Evolutionary conservation across 257 asterid genomes (phyloP), one percentile per base, ranked within the genome.

Genomic region (Schizonepeta tenuifolia): DNA sequence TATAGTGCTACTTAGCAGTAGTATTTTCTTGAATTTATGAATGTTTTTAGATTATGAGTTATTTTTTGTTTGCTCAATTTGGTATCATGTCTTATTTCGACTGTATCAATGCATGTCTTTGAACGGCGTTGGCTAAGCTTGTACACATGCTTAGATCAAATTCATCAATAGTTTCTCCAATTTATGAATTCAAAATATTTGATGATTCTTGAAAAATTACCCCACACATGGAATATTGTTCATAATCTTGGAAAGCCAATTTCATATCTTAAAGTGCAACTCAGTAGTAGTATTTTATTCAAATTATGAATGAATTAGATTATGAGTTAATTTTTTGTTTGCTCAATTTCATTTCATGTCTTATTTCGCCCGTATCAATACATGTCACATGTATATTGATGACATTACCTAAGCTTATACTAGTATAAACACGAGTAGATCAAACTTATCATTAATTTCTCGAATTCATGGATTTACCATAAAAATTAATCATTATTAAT

Each of bases 221-320:
- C 68, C 81, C 77, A 62, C 65, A 31, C n/a, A n/a, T n/a, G 53
- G 80, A 76, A 78, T 79, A 78, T 81, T 59, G 47, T 41, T 22
- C 15, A 12, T 7, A 71, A 31, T 41, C n/a, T n/a, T n/a, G n/a
- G n/a, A n/a, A n/a, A n/a, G n/a, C 66, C 6, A 36, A 1, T 36
- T 36, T 8, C 41, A 7, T 38, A 38, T 38, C 12, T 38, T 38
- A 7, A 0, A 7, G 26, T 24, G 26, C 26, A 1, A 24, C 26
- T 24, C 2, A 24, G n/a, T n/a, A n/a, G n/a, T n/a, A n/a, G 26
- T 24, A 24, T 24, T 24, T 38, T 38, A 12, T 38, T 36, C 11
- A 36, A 36, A 35, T 35, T 35, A 35, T 35, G 40, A 6, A 35
- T 5, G 40, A 2, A 6, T 40, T 7, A 40, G 1, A 10, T 41